Conservation (phyloP, 139 green algal species). For the Diplosphaera chodatii region DNA sequence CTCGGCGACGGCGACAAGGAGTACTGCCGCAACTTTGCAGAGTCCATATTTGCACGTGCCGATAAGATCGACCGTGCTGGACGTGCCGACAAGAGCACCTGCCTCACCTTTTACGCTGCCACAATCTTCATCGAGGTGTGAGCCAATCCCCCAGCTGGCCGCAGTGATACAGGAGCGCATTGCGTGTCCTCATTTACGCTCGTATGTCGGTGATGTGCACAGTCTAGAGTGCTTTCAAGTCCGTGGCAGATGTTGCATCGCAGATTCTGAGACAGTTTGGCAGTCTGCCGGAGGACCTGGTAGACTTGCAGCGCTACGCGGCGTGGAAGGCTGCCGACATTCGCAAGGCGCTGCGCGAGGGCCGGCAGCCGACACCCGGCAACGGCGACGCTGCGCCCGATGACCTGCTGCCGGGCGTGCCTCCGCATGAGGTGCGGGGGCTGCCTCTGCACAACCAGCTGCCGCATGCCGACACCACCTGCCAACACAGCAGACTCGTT, state of each 20-base stretch:
- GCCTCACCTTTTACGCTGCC: constrained; percentile 78
- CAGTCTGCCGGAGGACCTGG: constrained; percentile 52
- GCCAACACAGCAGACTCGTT: too few species aligned
- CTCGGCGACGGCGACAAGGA: constrained; percentile 26
- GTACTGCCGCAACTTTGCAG: constrained; percentile 66
- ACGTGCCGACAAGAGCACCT: constrained; percentile 54
- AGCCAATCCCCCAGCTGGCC: too few species aligned
- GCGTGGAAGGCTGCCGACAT: constrained; percentile 85
- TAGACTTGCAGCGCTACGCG: constrained; percentile 76
- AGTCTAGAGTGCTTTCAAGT: too few species aligned
- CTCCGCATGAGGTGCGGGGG: background rate
- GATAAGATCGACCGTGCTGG: constrained; percentile 63
- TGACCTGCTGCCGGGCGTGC: constrained; percentile 6
- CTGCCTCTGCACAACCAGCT: too few species aligned
- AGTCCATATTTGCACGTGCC: constrained; percentile 62
- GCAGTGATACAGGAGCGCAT: too few species aligned
- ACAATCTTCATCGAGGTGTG: constrained; percentile 84
- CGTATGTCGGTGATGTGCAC: too few species aligned
- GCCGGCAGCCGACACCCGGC: constrained; percentile 43
- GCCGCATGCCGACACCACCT: too few species aligned
- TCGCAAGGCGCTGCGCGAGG: constrained; percentile 72
- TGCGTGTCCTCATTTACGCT: too few species aligned
- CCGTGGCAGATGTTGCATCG: too few species aligned
- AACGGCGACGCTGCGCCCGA: constrained; percentile 8
- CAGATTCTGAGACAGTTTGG: constrained; percentile 69